These are phyloP conservation scores for Taiozyma sp. DNA, from an alignment of 1,139 yeast genomes.

Conservation along the genomic window DNA sequence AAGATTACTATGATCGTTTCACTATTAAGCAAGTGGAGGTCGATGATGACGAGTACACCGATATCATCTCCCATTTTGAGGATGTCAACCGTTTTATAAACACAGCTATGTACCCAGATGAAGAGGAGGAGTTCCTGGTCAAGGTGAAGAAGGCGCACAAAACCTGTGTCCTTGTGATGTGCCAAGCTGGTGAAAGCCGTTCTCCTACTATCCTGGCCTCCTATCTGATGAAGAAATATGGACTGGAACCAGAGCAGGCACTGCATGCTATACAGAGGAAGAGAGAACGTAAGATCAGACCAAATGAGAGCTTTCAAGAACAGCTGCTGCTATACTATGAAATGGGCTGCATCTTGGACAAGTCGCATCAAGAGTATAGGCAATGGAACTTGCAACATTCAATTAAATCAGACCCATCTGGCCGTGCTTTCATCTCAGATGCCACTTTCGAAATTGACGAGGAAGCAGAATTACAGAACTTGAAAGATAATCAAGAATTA, in stretches of 20 bases:
- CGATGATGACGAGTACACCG: conserved; percentile 59
- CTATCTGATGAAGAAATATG: conserved; percentile 72
- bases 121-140: conserved; percentile 25
- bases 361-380: conserved; percentile 40
- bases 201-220: conserved; percentile 72
- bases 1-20: conserved; percentile 42
- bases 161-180: conserved; percentile 53
- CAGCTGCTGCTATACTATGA: conserved; percentile 64
- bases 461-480: conserved; percentile 23
- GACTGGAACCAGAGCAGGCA: conserved; percentile 55
- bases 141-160: conserved; percentile 38
- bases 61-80: conserved; percentile 58
- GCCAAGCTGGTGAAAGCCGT: conserved; percentile 88
- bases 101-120: conserved; percentile 46
- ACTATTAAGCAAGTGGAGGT: conserved; percentile 60
- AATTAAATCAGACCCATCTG: conserved; percentile 31
- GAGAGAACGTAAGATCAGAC: conserved; percentile 49
- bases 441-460: conserved; percentile 24
- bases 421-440: conserved; percentile 26
- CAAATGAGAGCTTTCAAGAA: conserved; percentile 73
- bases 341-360: conserved; percentile 37
- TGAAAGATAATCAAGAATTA: conserved; percentile 19
- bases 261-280: conserved; percentile 67
- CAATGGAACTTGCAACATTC: conserved; percentile 44
- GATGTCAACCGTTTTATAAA: conserved; percentile 66